Base-by-base conservation (phyloP, 78 protist species). In the Chrysochromulina tobinii region DNA sequence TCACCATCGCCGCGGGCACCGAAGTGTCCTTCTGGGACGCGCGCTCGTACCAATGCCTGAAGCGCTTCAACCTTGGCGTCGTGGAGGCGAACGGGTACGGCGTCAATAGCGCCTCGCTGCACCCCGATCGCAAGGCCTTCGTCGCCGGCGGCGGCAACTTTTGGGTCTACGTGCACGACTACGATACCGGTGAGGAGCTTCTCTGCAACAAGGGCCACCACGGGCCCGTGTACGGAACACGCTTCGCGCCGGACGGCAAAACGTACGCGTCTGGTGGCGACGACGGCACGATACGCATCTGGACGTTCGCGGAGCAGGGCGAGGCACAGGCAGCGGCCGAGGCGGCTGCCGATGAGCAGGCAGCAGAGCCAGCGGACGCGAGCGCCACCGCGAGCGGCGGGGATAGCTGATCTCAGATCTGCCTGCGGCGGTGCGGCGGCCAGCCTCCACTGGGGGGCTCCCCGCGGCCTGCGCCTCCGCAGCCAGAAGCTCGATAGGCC, bases 71-170 rank as follows among this genome's bases (percentile, higher is more conserved):
- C 64, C 67, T 55, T 23, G 20, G 51, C 50, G 15, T 87, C 67
- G 61, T 92, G 57, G 93, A 72, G 57, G 88, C 94, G 27, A 61
- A 89, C 27, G 92, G 92, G 50, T 86, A 72, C 57, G 94, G 91
- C 12, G 93, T 96, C 75, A 81, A 93, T 67, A 83, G 95, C 18
- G 97, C 96, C 53, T 61, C 95, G 9, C 93, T 94, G 61, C 94
- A 92, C 87, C 96, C 96, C 23, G 93, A 94, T 75, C 61, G 77
- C 20, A 73, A 69, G 54, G 67, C 84, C 64, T 91, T 96, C 50
- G 95, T 96, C n/a, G 95, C 95, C 4, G 97, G 96, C 58, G 96
- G 97, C 38, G 73, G 64, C 15, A 96, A 96, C 83, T 95, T 94
- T 51, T 95, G 94, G 94, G 95, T 95, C 25, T 95, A 94, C 73